Base-by-base conservation (phyloP, 345 rosid genomes). In the Excoecaria agallocha region DNA sequence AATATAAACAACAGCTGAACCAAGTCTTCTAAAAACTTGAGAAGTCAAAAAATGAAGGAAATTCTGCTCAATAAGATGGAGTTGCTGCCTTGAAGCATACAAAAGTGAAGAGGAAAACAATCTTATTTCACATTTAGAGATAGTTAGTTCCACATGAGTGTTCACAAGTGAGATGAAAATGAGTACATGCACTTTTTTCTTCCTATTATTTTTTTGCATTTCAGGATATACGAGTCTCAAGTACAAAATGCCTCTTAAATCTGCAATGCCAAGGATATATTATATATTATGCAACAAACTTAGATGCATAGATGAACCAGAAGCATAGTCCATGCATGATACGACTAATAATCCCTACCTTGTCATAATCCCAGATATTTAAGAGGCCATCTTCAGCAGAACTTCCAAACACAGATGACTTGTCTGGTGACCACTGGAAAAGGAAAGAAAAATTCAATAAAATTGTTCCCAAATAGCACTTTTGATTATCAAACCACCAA, bases 361-460 rank as follows among this genome's bases (percentile, higher is more conserved):
- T 90, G 30, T 94, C 96, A 82, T 86, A 89, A 76, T 94, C 97
- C 97, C 98, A 94, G 66, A 94, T 87, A 84, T 94, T 94, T 39
- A 94, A 77, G 85, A 94, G 88, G 59, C 98, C 97, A 80, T 94
- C 98, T 76, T 94, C 98, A 7, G 97, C 98, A 35, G 96, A 92
- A 82, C 97, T 94, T 74, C 98, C 98, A 80, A 94, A 94, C 16
- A 94, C 97, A 19, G 98, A 91, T 70, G 93, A 57, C 75, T 86
- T 92, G 79, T 92, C 93, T 25, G 97, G 98, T 79, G 86, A 92
- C 97, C 96, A 94, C 96, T 94, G 91, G 17, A 74, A 81, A 66
- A 59, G 56, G 71, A 69, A 17, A 22, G 67, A 52, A 0, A n/a
- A 56, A 39, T 38, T 75, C 54, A 76, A 70, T 60, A 68, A 73